Evolutionary conservation across 495 filamentous ascomycete genomes (phyloP), one percentile per base, ranked within the genome.

Genomic region (Podospora australis): DNA sequence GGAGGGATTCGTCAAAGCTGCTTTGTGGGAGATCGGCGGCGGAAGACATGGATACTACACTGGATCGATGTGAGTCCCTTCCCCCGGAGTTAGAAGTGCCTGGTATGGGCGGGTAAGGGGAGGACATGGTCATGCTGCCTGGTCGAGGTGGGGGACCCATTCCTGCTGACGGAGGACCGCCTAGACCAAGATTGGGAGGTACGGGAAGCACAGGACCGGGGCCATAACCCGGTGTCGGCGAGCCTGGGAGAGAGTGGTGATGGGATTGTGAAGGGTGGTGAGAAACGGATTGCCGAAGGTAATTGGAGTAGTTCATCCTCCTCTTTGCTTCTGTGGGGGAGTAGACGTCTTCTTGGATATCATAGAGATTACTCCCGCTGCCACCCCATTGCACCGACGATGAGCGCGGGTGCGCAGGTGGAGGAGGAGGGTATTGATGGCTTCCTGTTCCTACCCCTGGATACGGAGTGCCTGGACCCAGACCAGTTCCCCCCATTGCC

Each of bases 281-380:
- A 29, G 50, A 46, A 9, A 55, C 17, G 34, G 40, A 11, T 10
- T 19, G 46, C 21, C 39, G 19, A 19, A 48, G 48, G 49, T 66
- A 63, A 46, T 57, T 49, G 38, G 52, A 45, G 32, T 55, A 50
- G 34, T 20, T 55, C 4, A 79, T 74, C 13, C 81, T 76, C 39
- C 80, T 74, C 59, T 84, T 86, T 4, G 65, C 52, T 23, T 79
- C 80, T 5, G 76, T 72, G 39, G 70, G 64, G 10, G 68, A 70
- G 50, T 67, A 55, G 20, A 61, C 46, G n/a, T 57, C 46, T 54
- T 74, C 66, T 6, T 34, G 57, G 39, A 48, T 48, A 52, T 52
- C 59, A 53, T 59, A 50, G 36, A 45, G 48, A 36, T 25, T 46
- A 22, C 25, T 10, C 7, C 23, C 25, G 24, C 4, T 6, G 7